These are phyloP conservation scores for Yarrowia osloensis DNA, from an alignment of 805 yeast species.

Conservation along the genomic window DNA sequence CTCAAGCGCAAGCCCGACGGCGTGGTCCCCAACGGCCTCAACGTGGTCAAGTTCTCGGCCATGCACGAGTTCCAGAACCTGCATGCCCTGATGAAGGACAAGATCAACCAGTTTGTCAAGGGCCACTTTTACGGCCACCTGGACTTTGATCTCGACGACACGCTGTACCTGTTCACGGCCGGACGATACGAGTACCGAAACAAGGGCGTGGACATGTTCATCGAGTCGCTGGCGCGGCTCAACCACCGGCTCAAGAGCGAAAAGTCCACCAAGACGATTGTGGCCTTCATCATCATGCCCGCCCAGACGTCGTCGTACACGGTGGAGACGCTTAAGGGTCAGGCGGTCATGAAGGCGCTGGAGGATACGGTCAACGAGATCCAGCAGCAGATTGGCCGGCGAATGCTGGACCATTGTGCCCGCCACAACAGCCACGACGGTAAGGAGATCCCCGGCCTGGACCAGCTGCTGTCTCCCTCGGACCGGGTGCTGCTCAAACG, in stretches of 20 bases:
- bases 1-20: constrained; percentile 97
- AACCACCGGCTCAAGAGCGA: constrained; percentile 81
- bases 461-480: constrained; percentile 79
- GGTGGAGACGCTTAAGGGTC: constrained; percentile 92
- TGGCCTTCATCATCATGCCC: constrained; percentile 97
- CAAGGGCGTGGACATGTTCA: constrained; percentile 94
- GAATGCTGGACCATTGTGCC: constrained; percentile 89
- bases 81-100: constrained; percentile 88
- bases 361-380: constrained; percentile 88
- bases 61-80: constrained; percentile 97
- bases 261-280: constrained; percentile 87
- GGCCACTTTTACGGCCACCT: constrained; percentile 98
- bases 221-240: constrained; percentile 88
- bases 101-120: constrained; percentile 89
- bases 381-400: constrained; percentile 78
- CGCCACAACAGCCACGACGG: constrained; percentile 54
- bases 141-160: constrained; percentile 91
- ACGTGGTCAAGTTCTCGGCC: constrained; percentile 94
- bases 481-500: constrained; percentile 88
- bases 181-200: constrained; percentile 96
- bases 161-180: constrained; percentile 92
- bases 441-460: constrained; percentile 72
- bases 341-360: constrained; percentile 90
- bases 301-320: constrained; percentile 93
- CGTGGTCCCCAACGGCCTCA: constrained; percentile 93